Conservation (phyloP, 2,329 filamentous ascomycete species). For the Aspergillus flavus region DNA sequence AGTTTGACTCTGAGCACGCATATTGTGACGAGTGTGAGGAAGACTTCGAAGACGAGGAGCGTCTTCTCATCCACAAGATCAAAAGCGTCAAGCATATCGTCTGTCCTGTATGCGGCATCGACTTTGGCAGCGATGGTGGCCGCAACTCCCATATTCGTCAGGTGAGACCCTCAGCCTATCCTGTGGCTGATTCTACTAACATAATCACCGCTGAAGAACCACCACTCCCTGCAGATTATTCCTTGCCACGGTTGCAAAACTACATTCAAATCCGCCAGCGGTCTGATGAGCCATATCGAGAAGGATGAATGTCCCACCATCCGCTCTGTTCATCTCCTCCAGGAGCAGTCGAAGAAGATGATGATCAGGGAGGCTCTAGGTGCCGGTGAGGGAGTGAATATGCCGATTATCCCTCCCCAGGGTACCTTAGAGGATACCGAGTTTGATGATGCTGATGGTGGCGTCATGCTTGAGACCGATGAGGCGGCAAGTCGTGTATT, state of each 20-base stretch:
- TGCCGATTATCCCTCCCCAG: slow-evolving; percentile 5
- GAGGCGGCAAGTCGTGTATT: slow-evolving; percentile 7
- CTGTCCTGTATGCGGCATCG: slow-evolving; percentile 59
- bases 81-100: slow-evolving; percentile 51
- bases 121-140: slow-evolving; percentile 58
- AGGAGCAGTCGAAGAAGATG: slow-evolving; percentile 54
- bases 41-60: slow-evolving; percentile 51
- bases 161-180: slow-evolving; percentile 38
- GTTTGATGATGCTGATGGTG: slow-evolving; percentile 22
- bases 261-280: slow-evolving; percentile 52
- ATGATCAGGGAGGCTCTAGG: slow-evolving; percentile 43
- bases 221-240: slow-evolving; percentile 54
- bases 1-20: slow-evolving; percentile 39
- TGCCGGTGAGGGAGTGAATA: slow-evolving; percentile 3
- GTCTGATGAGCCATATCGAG: slow-evolving; percentile 59
- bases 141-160: slow-evolving; percentile 55
- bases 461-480: slow-evolving; percentile 20
- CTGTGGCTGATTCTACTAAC: background rate
- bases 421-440: slow-evolving; percentile 12
- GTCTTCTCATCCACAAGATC: slow-evolving; percentile 53
- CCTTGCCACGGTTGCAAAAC: slow-evolving; percentile 51
- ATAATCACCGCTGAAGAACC: slow-evolving; percentile 40
- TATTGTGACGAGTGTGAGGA: slow-evolving; percentile 47
- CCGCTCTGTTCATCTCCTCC: slow-evolving; percentile 45
- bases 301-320: slow-evolving; percentile 53